Conservation (phyloP, 192 early-diverging fungal species). For the Podochytrium sp. region DNA sequence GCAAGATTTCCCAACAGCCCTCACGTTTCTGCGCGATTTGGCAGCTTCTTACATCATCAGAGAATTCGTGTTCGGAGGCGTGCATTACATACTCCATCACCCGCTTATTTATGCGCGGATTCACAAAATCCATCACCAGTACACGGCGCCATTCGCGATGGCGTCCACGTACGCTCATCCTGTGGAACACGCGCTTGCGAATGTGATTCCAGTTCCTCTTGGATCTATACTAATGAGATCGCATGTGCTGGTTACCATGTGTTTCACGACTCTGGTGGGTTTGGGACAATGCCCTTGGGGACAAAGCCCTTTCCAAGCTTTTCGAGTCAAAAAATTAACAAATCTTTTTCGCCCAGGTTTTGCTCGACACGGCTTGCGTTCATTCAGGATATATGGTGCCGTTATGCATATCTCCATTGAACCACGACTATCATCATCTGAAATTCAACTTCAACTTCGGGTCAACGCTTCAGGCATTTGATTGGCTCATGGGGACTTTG, state of each 20-base stretch:
- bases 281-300: not conserved
- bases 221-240: constrained; percentile 72
- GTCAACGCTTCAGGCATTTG: constrained; percentile 1
- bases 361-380: constrained; percentile 1
- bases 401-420: not conserved
- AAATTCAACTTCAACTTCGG: constrained; percentile 39
- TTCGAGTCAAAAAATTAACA: too few species aligned
- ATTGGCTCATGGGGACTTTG: constrained; percentile 28
- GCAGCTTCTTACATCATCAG: constrained; percentile 77
- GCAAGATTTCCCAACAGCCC: not conserved
- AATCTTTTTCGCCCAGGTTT: not conserved
- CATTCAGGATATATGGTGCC: constrained; percentile 30
- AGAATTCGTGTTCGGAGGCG: constrained; percentile 86
- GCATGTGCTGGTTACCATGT: constrained; percentile 13
- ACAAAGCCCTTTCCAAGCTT: not conserved
- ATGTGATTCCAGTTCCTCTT: constrained; percentile 79
- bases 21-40: constrained; percentile 38
- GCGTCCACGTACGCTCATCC: constrained; percentile 92
- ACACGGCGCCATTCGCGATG: constrained; percentile 85
- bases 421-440: constrained; percentile 31
- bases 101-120: constrained; percentile 83
- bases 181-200: constrained; percentile 83
- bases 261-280: not conserved
- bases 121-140: constrained; percentile 95
- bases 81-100: constrained; percentile 86